Conservation (phyloP, 352 stramenopile species). For the Pythium vanterpoolii region DNA sequence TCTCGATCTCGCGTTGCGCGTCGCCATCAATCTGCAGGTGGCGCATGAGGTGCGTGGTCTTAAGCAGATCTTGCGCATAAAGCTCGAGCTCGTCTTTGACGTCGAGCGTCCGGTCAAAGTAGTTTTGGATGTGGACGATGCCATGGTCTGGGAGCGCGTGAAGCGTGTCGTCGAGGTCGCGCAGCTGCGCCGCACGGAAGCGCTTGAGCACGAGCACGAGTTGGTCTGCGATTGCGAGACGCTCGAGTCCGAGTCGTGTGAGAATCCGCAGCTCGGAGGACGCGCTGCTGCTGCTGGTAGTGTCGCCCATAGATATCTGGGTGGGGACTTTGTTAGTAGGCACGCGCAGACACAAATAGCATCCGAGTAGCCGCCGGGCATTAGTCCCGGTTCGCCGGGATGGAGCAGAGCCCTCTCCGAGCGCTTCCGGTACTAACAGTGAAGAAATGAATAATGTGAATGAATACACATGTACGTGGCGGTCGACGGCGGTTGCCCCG, state of each 20-base stretch:
- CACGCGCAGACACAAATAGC: constrained; percentile 14
- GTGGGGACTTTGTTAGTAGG: background rate
- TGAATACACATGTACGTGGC: background rate
- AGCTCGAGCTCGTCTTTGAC: constrained; percentile 57
- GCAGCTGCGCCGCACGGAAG: constrained; percentile 43
- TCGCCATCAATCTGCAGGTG: constrained; percentile 33
- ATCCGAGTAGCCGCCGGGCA: too few relatives aligned
- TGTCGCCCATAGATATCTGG: background rate
- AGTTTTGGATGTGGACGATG: constrained; percentile 29
- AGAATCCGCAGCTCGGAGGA: constrained; percentile 31
- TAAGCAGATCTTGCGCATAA: constrained; percentile 55
- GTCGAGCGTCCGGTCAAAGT: constrained; percentile 59
- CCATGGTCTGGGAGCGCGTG: constrained; percentile 9
- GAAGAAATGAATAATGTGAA: too few relatives aligned
- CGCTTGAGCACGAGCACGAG: constrained; percentile 34
- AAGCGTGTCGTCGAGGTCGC: constrained; percentile 33
- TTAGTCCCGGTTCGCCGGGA: too few relatives aligned
- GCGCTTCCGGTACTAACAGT: too few relatives aligned
- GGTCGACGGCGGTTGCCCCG: background rate
- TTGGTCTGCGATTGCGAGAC: constrained; percentile 31
- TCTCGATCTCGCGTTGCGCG: constrained; percentile 26
- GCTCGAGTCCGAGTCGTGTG: constrained; percentile 35
- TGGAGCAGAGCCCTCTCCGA: too few relatives aligned
- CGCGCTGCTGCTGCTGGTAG: background rate
- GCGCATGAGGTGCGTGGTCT: constrained; percentile 47